These are phyloP conservation scores for Thozetella sp. DNA, from an alignment of 495 filamentous ascomycete species.

Conservation along the genomic window DNA sequence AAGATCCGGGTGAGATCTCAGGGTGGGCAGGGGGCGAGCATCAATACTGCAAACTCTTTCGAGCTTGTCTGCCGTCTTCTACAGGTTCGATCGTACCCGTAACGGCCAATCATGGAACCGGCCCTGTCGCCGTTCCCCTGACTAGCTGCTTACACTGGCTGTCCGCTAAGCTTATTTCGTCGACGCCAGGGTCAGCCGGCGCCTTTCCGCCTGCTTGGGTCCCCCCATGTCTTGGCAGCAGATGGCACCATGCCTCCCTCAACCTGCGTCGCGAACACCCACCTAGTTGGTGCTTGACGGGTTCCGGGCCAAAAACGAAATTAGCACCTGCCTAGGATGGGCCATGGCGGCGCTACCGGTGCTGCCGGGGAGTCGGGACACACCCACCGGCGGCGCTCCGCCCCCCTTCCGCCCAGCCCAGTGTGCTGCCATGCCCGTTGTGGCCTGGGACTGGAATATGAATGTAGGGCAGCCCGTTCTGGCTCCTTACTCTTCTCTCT, in stretches of 20 bases:
- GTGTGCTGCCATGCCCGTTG: no score
- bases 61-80: no score
- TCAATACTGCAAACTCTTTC: no score
- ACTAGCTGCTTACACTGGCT: not conserved
- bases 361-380: not conserved
- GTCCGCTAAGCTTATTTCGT: not conserved
- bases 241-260: not conserved
- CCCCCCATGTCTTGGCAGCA: not conserved
- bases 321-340: not conserved
- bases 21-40: no score
- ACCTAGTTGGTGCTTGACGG: not conserved
- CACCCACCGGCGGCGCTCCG: not conserved
- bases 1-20: no score
- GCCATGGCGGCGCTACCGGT: not conserved
- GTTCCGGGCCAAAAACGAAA: not conserved
- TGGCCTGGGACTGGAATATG: not conserved
- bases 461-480: not conserved
- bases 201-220: not conserved
- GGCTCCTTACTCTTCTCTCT: slow-evolving; percentile 9
- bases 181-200: not conserved
- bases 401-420: slow-evolving; percentile 6
- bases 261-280: not conserved
- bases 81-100: not conserved
- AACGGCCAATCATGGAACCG: not conserved
- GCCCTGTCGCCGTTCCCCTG: not conserved